phyloP scores from a whole-genome alignment of 208 protist species.

The Acanthamoeba castellanii region DNA sequence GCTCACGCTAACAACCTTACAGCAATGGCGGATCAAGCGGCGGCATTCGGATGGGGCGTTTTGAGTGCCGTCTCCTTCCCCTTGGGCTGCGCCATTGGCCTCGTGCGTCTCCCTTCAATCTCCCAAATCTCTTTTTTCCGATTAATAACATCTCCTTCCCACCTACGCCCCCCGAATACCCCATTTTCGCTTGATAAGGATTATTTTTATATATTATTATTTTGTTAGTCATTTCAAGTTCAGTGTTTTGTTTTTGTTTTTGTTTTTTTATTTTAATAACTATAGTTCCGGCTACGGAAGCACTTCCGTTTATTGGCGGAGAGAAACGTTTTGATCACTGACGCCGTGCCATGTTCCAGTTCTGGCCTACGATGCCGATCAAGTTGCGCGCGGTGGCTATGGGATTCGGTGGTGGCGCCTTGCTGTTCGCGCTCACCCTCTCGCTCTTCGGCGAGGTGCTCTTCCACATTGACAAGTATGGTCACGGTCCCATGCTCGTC shows the following conservation, averaged over 20 bases:
- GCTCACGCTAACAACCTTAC: too few relatives aligned
- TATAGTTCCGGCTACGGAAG: too few relatives aligned
- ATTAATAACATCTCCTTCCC: not conserved
- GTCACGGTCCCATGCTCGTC: conserved; percentile 14
- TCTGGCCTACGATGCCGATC: not conserved
- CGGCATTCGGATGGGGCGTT: not conserved
- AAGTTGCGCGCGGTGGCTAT: not conserved
- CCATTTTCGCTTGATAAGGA: too few relatives aligned
- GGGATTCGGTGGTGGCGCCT: not conserved
- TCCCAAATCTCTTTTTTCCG: not conserved
- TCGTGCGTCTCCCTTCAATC: not conserved
- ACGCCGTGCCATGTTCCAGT: not conserved
- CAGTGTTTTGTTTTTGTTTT: too few relatives aligned
- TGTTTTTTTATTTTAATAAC: too few relatives aligned
- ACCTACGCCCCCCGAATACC: too few relatives aligned
- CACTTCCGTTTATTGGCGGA: too few relatives aligned
- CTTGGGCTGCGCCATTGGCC: not conserved
- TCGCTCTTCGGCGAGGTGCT: not conserved
- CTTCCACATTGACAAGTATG: not conserved
- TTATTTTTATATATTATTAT: too few relatives aligned
- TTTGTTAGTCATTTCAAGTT: too few relatives aligned
- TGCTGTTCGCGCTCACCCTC: not conserved
- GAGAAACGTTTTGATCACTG: too few relatives aligned
- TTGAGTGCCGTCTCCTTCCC: not conserved
- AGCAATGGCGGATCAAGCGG: not conserved